Percentiles rank a stretch among this genome's conserved stretches.
Conservation (phyloP, 306 rosid genomes). For the Cicer judaicum region DNA sequence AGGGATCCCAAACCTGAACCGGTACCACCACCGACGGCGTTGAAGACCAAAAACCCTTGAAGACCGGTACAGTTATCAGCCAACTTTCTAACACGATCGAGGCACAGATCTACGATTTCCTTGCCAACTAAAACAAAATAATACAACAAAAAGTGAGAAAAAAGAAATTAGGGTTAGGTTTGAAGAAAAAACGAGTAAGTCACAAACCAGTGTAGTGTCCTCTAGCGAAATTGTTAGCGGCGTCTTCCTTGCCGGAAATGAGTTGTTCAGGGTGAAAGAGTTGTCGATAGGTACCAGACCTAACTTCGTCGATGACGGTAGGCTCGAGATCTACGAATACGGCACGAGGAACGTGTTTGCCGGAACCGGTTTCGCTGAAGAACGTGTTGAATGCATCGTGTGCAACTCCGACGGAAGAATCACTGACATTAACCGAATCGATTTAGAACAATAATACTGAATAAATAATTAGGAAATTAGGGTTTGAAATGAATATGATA, state of each 20-base stretch:
- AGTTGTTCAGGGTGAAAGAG: constrained; percentile 97
- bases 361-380: constrained; percentile 95
- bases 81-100: constrained; percentile 88
- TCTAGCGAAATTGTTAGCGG: constrained; percentile 96
- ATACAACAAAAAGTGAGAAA: neutral
- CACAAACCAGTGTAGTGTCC: constrained; percentile 83
- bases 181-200: too few relatives aligned
- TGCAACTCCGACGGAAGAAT: constrained; percentile 67
- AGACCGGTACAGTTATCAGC: constrained; percentile 98
- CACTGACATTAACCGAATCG: constrained; percentile 27
- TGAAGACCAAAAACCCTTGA: constrained; percentile 94
- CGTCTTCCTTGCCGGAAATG: constrained; percentile 97
- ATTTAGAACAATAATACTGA: neutral
- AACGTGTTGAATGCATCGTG: constrained; percentile 97
- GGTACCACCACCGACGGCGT: constrained; percentile 97
- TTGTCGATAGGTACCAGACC: constrained; percentile 83
- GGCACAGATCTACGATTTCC: constrained; percentile 95
- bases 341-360: constrained; percentile 95
- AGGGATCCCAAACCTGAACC: constrained; percentile 95
- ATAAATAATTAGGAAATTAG: too few relatives aligned
- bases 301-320: constrained; percentile 92
- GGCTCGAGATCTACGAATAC: constrained; percentile 96
- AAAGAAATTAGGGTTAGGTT: neutral
- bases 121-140: constrained; percentile 37
- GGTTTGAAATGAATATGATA: neutral